Evolutionary conservation across 768 basidiomycete species (phyloP), one percentile per base, ranked within the genome.

Genomic region (Leccinellum rugosiceps): DNA sequence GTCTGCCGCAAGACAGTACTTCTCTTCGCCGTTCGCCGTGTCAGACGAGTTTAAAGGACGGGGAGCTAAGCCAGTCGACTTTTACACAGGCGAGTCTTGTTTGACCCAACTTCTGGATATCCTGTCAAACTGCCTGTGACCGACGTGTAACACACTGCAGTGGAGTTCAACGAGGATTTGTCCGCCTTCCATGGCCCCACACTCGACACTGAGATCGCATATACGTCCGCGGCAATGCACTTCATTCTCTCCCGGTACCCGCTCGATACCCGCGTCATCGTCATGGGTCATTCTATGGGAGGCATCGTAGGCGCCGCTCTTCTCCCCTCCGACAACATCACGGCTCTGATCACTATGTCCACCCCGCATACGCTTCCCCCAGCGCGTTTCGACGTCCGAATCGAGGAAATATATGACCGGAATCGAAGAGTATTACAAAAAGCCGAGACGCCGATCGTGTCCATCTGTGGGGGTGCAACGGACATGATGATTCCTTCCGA

Each of bases 281-380:
- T 98, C 57, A 76, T 98, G 70, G 97, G 90, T 2, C 96, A 98
- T 70, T 98, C 95, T 11, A 99, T 99, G 97, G 97, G 97, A 23
- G 97, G 97, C 10, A 76, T 96, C 48, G 94, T 96, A 5, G 93
- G 92, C 9, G 84, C 86, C 0, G 85, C 90, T 6, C 78, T 95
- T 14, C 82, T 95, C 10, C 84, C 89, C 2, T 83, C 85, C 6
- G 62, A 69, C 8, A 72, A 84, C 53, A 84, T 96, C 41, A 83
- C 88, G 9, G 83, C 86, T 0, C 80, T 98, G 57, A 82, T 98
- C 66, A 98, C 97, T n/a, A 91, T 99, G 90, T 94, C 94, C 1
- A 92, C 96, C 0, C 97, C 97, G 0, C 92, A 97, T 65, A 80
- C 80, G 2, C 79, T 94, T 3, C 90, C 95, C 4, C 96, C 97